Evolutionary conservation across 73 alveolate genomes (phyloP).

Genomic region (Paramecium tetraurelia): DNA sequence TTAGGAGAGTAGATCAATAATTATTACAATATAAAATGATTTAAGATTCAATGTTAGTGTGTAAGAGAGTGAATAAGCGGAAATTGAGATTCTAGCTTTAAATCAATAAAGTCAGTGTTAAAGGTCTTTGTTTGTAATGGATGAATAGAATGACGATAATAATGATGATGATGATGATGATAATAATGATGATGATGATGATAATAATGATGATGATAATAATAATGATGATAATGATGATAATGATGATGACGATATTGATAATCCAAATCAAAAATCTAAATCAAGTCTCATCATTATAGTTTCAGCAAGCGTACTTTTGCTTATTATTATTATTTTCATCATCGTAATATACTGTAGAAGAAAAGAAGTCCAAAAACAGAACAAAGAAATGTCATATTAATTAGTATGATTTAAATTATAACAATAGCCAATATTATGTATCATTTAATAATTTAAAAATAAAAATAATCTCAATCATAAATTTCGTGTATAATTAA

Average conservation of each 20-base stretch:
- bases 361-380: neutral
- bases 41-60: neutral
- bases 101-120: neutral
- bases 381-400: neutral
- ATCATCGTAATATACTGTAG: neutral
- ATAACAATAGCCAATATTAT: neutral
- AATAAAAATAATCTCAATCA: slow-evolving; percentile 33
- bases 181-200: neutral
- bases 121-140: neutral
- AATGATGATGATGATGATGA: neutral
- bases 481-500: slow-evolving; percentile 78
- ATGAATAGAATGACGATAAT: neutral
- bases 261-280: neutral
- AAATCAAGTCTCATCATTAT: neutral
- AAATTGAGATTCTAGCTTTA: neutral
- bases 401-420: neutral
- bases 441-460: neutral
- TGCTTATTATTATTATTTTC: neutral
- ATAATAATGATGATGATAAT: neutral
- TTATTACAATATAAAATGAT: neutral
- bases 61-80: neutral
- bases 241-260: neutral
- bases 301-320: neutral
- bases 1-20: neutral
- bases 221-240: neutral